Evolutionary conservation across 257 asterid species (phyloP), one percentile per base, ranked within the genome.

Genomic region (Cordia subcordata): DNA sequence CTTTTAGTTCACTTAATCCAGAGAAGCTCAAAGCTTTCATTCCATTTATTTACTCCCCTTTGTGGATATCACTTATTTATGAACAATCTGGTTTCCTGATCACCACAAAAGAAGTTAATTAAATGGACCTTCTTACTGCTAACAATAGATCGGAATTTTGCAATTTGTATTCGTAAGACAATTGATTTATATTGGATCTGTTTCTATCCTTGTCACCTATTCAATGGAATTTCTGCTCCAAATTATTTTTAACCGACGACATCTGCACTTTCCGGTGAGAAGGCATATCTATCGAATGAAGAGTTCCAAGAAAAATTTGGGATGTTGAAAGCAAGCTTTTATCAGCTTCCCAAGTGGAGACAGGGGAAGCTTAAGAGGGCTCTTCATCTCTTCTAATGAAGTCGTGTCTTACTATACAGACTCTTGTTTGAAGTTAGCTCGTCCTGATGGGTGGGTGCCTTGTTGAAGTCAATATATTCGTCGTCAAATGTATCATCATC

Each of bases 261-360:
- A 15, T 13, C 59, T 55, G 20, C n/a, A 39, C 37, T n/a, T 19
- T 57, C 18, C 57, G 18, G 13, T 39, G 54, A 51, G 73, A 81
- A 89, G 97, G 72, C 81, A 18, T 84, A 89, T 59, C 66, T 89
- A 70, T 82, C 83, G 5, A 52, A 78, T 1, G 83, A 77, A 61
- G 97, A 86, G 33, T 89, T 89, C 80, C 73, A 79, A 72, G 91
- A 75, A 72, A 86, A 82, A 71, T 86, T 89, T 32, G 87, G 82
- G 49, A 84, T 89, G 95, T 16, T 72, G 1, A 86, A 72, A 68
- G 68, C 63, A 22, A 61, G 63, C 39, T 89, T 89, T 85, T 68
- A 79, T 79, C 76, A 78, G 76, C 73, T 89, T 67, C 97, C 97
- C 5, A 84, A 80, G 72, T 89, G 97, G 97, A 89, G 77, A 77